A percentile compares a stretch with the other conserved stretches of the same genome.
These are phyloP conservation scores for Linderniella brevidens DNA, from an alignment of 257 asterid genomes.

Conservation along the genomic window DNA sequence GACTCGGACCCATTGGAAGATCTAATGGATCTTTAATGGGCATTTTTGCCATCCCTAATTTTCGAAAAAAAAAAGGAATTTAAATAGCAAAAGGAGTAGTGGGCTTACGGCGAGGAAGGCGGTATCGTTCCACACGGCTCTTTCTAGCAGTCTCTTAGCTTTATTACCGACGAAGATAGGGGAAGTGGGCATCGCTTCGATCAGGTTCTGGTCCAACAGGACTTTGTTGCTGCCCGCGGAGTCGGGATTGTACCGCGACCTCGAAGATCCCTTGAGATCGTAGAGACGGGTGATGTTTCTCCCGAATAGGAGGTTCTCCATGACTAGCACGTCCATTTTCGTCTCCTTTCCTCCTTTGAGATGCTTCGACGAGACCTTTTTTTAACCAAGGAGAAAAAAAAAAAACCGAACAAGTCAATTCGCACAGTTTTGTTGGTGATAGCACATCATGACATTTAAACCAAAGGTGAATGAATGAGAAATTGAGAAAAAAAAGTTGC, in stretches of 20 bases:
- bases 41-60: too few species aligned
- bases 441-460: too few species aligned
- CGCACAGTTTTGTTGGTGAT: too few species aligned
- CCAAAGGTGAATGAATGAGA: not conserved
- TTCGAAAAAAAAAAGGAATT: too few species aligned
- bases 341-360: constrained; percentile 83
- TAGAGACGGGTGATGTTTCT: constrained; percentile 72
- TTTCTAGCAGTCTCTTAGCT: constrained; percentile 68
- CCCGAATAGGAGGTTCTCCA: constrained; percentile 91
- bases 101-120: constrained; percentile 86
- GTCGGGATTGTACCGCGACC: constrained; percentile 85
- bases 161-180: constrained; percentile 89
- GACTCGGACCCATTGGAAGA: too few species aligned
- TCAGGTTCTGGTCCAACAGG: constrained; percentile 82
- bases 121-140: constrained; percentile 98
- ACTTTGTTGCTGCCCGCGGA: constrained; percentile 82
- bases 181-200: constrained; percentile 95
- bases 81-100: not conserved
- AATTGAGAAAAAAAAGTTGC: not conserved
- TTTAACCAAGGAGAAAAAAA: too few species aligned
- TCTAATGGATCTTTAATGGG: too few species aligned
- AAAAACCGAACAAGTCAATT: too few species aligned
- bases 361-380: constrained; percentile 65
- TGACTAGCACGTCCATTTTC: constrained; percentile 83
- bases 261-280: constrained; percentile 91